phyloP scores from a whole-genome alignment of 352 stramenopile species.

The Globisporangium spiculum region DNA sequence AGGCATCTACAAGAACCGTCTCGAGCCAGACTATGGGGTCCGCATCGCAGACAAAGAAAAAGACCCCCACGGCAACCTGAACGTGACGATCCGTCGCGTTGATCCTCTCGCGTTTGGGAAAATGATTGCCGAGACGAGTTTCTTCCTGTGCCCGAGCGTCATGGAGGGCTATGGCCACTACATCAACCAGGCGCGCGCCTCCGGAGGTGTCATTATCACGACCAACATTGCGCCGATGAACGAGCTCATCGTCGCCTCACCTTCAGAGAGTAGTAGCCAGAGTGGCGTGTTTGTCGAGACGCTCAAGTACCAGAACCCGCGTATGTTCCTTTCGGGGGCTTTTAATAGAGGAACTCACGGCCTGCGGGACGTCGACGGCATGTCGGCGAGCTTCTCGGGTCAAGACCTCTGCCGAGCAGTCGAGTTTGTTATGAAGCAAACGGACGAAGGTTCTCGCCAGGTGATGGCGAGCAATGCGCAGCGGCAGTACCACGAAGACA shows the following conservation, averaged over 20 bases:
- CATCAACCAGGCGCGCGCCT: constrained; percentile 57
- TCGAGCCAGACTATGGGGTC: constrained; percentile 22
- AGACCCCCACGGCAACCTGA: background rate
- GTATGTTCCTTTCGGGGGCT: constrained; percentile 38
- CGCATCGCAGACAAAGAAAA: background rate
- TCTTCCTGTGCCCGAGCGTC: constrained; percentile 52
- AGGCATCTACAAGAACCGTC: constrained; percentile 26
- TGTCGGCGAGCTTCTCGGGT: constrained; percentile 29
- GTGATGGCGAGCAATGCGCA: constrained; percentile 29
- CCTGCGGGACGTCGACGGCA: constrained; percentile 27
- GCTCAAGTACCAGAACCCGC: constrained; percentile 9
- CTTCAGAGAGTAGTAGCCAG: background rate
- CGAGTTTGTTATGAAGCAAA: constrained; percentile 27
- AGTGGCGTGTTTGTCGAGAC: constrained; percentile 1
- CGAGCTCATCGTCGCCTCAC: constrained; percentile 29
- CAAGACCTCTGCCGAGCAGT: constrained; percentile 37
- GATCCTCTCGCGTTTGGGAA: constrained; percentile 34
- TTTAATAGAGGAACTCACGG: constrained; percentile 18
- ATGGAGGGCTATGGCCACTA: constrained; percentile 74
- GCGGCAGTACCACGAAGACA: constrained; percentile 49
- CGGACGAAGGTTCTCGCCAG: constrained; percentile 19
- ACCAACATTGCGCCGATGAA: constrained; percentile 58
- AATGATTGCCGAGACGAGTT: constrained; percentile 35
- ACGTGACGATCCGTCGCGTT: constrained; percentile 20
- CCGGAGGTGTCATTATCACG: constrained; percentile 40